phyloP scores from a whole-genome alignment of 306 rosid species.

The Luffa aegyptiaca region DNA sequence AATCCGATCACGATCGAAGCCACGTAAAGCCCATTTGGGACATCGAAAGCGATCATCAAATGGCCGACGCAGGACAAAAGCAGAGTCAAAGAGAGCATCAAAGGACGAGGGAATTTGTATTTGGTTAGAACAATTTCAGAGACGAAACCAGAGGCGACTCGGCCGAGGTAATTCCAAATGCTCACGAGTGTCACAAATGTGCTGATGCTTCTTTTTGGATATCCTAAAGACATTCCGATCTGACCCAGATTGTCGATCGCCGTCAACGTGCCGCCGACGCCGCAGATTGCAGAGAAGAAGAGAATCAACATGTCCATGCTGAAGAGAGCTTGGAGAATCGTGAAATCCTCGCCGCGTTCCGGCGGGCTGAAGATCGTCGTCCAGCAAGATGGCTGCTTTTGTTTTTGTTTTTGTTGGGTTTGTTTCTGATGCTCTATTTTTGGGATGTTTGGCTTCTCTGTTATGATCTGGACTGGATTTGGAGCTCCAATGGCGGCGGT shows the following conservation, averaged over 20 bases:
- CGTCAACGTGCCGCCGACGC: slow-evolving; percentile 23
- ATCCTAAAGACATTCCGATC: slow-evolving; percentile 7
- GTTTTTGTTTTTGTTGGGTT: neutral
- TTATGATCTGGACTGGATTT: neutral
- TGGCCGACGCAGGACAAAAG: slow-evolving; percentile 21
- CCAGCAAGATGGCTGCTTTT: slow-evolving; percentile 13
- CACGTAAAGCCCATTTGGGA: slow-evolving; percentile 14
- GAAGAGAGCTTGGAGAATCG: slow-evolving; percentile 22
- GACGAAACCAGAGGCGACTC: slow-evolving; percentile 8
- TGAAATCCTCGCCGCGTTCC: slow-evolving; percentile 27
- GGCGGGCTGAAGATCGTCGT: slow-evolving; percentile 15
- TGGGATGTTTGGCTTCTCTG: neutral
- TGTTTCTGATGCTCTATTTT: neutral
- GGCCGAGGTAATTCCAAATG: slow-evolving; percentile 22
- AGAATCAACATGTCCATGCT: slow-evolving; percentile 27
- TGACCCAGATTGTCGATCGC: slow-evolving; percentile 21
- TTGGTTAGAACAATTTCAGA: slow-evolving; percentile 17
- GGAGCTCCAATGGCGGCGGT: neutral
- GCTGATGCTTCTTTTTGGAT: slow-evolving; percentile 12
- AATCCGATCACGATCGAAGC: slow-evolving; percentile 22
- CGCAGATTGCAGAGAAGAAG: slow-evolving; percentile 9
- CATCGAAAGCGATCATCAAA: slow-evolving; percentile 25
- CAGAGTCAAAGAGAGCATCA: slow-evolving; percentile 22
- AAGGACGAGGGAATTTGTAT: slow-evolving; percentile 23
- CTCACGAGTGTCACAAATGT: slow-evolving; percentile 17